These are phyloP conservation scores for Eimeria tenella DNA, from an alignment of 169 alveolate species.

Conservation along the genomic window DNA sequence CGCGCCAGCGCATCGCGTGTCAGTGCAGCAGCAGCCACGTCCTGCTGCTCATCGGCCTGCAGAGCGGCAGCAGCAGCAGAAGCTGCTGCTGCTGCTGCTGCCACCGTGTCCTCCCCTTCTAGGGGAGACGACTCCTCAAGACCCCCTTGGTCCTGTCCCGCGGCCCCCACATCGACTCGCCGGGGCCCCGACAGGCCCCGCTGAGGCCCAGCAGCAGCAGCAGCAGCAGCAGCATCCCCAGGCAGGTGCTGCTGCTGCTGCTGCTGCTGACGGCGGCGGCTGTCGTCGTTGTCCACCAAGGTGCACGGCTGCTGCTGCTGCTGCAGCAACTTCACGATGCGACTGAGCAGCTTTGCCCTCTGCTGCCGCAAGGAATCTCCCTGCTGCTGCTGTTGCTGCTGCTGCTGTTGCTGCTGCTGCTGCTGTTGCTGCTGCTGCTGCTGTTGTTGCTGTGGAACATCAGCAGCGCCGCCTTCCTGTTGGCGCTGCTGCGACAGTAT, in stretches of 20 bases:
- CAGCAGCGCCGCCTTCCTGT: background rate
- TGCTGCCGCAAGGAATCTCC: slow-evolving; percentile 48
- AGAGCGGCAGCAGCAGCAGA: slow-evolving; percentile 8
- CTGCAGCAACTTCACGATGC: slow-evolving; percentile 31
- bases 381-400: slow-evolving; percentile 42
- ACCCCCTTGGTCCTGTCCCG: background rate
- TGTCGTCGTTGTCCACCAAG: background rate
- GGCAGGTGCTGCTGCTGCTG: slow-evolving; percentile 47
- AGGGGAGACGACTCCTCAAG: background rate
- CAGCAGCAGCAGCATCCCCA: slow-evolving; percentile 15
- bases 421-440: slow-evolving; percentile 61
- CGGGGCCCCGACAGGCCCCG: background rate
- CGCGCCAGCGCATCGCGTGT: slow-evolving; percentile 12
- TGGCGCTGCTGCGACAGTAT: slow-evolving; percentile 56
- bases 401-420: slow-evolving; percentile 54
- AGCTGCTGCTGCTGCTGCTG: slow-evolving; percentile 30
- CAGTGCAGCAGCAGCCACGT: slow-evolving; percentile 33
- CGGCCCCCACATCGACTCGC: slow-evolving; percentile 4
- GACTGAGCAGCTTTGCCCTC: slow-evolving; percentile 56
- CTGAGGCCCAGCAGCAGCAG: slow-evolving; percentile 2
- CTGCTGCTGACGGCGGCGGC: background rate
- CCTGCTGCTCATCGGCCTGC: slow-evolving; percentile 52
- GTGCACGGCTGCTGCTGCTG: slow-evolving; percentile 37
- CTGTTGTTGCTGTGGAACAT: slow-evolving; percentile 45
- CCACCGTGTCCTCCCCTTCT: slow-evolving; percentile 22